phyloP scores from a whole-genome alignment of 2,329 filamentous ascomycete genomes.

The Pyricularia sp. region DNA sequence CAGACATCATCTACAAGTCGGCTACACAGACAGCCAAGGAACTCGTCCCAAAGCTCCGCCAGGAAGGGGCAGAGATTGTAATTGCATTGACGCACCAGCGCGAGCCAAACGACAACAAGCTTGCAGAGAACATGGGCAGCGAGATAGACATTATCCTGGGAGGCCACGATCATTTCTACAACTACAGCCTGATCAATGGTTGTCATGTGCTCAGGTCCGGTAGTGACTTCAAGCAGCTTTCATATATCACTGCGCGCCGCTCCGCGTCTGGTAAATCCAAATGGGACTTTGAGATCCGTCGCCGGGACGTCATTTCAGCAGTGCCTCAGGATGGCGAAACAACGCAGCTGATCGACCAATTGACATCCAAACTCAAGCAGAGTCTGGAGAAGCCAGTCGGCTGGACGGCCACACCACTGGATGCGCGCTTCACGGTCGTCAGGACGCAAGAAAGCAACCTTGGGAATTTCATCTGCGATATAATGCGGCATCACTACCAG shows the following conservation, averaged over 20 bases:
- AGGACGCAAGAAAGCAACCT: conserved; percentile 67
- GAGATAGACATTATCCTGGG: conserved; percentile 76
- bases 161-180: conserved; percentile 84
- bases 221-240: conserved; percentile 84
- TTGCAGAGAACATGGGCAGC: conserved; percentile 61
- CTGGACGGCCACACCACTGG: conserved; percentile 69
- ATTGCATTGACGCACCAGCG: conserved; percentile 75
- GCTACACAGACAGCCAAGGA: conserved; percentile 63
- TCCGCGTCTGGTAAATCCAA: conserved; percentile 23
- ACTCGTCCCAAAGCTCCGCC: conserved; percentile 58
- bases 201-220: conserved; percentile 79
- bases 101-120: conserved; percentile 79
- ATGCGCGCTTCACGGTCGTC: conserved; percentile 77
- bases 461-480: conserved; percentile 81
- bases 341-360: conserved; percentile 47
- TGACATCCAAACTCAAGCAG: conserved; percentile 60
- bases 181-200: conserved; percentile 62
- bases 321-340: conserved; percentile 52
- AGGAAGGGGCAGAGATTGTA: conserved; percentile 69
- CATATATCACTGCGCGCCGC: conserved; percentile 67
- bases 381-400: conserved; percentile 74
- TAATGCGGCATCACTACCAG: conserved; percentile 73
- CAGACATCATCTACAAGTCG: conserved; percentile 69
- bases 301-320: conserved; percentile 58
- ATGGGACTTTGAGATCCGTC: conserved; percentile 70